Evolutionary conservation across 148 eudicot species (phyloP).

Genomic region (Arbutus unedo): DNA sequence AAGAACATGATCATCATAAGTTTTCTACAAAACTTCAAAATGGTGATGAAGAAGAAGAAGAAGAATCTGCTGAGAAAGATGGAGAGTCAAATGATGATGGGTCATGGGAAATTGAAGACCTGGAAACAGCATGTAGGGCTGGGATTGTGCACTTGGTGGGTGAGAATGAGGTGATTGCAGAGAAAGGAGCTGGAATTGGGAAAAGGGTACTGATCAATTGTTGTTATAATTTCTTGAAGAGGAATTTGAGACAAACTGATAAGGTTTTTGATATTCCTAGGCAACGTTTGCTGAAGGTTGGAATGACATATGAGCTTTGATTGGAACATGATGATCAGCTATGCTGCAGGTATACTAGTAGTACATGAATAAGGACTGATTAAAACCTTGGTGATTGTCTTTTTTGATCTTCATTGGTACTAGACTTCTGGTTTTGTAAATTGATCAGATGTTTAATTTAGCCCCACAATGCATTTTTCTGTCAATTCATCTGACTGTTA

Average conservation of each 20-base stretch:
- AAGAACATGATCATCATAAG: background rate
- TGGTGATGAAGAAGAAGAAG: no score
- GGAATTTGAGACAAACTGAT: slow-evolving; percentile 31
- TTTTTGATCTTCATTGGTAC: no score
- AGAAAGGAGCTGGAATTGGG: slow-evolving; percentile 17
- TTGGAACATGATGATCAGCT: no score
- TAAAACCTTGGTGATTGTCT: no score
- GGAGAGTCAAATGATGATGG: background rate
- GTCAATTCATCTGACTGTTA: background rate
- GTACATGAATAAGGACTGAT: background rate
- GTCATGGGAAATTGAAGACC: slow-evolving; percentile 22
- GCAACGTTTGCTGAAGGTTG: slow-evolving; percentile 32
- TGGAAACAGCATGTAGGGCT: slow-evolving; percentile 28
- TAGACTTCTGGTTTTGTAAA: background rate
- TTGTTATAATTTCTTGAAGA: slow-evolving; percentile 28
- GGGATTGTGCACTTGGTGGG: slow-evolving; percentile 47
- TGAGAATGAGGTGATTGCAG: slow-evolving; percentile 36
- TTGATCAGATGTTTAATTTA: background rate
- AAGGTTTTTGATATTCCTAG: slow-evolving; percentile 33
- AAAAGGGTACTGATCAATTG: slow-evolving; percentile 35
- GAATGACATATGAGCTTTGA: slow-evolving; percentile 49
- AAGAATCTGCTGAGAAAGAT: background rate
- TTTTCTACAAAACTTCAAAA: background rate
- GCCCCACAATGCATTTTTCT: background rate
- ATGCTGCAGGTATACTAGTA: background rate